Base-by-base conservation (phyloP, 2,329 filamentous ascomycete species). In the Fusarium cicatricum region DNA sequence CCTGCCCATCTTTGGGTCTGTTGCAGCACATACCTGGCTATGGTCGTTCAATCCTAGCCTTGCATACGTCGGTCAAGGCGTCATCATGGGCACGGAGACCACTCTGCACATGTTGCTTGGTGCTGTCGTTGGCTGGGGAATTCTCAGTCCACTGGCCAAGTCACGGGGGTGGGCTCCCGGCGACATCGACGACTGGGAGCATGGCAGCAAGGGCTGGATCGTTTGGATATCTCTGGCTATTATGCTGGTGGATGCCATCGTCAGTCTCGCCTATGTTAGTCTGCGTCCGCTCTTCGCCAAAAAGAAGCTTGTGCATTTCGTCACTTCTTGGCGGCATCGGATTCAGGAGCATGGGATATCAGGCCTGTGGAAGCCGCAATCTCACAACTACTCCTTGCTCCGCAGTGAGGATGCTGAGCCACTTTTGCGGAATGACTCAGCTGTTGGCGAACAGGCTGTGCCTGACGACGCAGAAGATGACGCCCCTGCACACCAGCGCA, bases 1-100 rank as follows among this genome's bases (percentile, higher is more conserved):
- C 63, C 79, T 99, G n/a, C 95, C 95, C 1, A 80, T 99, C 21
- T 91, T 98, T 64, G 95, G 95, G 1, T 77, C 83, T 1, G 76
- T 83, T 2, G 84, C 96, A 7, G 92, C 92, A 0, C 77, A 84
- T 1, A 85, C 85, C 2, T 99, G 94, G 94, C 83, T 97, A 1
- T 99, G 95, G 95, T 95, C 91, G 1, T 79, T 99, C 7, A 99
- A 99, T 65, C 95, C 95, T 0, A 97, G 92, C 39, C 89, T 96
- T n/a, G 95, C 95, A 3, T 99, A 99, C 72, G 87, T 98, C 21
- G 95, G 95, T 0, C 95, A 99, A 76, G 95, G 95, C 11, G 96
- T 99, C 59, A 98, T 99, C 70, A 99, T 99, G 95, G 95, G 95
- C 0, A 91, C 94, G 4, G 89, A 92, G 33, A 99, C 95, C 0